Evolutionary conservation across 2,329 filamentous ascomycete genomes (phyloP).

Genomic region (Neobulgaria alba): DNA sequence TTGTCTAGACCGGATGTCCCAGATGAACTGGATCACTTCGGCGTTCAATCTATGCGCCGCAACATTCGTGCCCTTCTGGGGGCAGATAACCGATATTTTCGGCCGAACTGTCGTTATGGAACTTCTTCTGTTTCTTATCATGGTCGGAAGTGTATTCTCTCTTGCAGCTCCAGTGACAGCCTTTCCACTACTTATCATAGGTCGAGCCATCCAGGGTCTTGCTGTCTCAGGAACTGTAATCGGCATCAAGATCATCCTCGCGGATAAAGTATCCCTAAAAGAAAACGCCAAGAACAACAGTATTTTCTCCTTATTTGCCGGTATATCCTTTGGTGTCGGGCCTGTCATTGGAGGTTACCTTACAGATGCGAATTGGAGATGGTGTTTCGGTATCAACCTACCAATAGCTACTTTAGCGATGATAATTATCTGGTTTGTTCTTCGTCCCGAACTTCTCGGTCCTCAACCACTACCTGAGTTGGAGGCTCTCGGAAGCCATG

Average conservation of each 20-base stretch:
- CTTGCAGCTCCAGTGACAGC: conserved; percentile 44
- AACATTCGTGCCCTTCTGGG: conserved; percentile 58
- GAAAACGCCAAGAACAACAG: conserved; percentile 57
- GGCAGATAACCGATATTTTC: conserved; percentile 56
- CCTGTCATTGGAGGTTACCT: conserved; percentile 52
- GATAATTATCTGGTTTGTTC: conserved; percentile 44
- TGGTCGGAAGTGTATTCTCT: conserved; percentile 53
- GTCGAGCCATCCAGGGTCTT: conserved; percentile 54
- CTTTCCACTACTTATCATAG: conserved; percentile 53
- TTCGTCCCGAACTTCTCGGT: conserved; percentile 50
- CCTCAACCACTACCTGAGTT: conserved; percentile 27
- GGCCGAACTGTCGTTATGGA: conserved; percentile 53
- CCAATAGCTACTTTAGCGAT: conserved; percentile 45
- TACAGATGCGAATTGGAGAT: conserved; percentile 34
- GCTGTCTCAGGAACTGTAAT: conserved; percentile 54
- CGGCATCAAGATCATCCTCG: conserved; percentile 52
- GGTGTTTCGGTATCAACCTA: conserved; percentile 58
- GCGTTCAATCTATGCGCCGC: conserved; percentile 60
- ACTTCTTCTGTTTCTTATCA: conserved; percentile 45
- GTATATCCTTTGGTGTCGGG: conserved; percentile 47
- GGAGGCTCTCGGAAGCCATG: background rate
- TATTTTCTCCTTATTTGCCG: conserved; percentile 50
- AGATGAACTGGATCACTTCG: conserved; percentile 62
- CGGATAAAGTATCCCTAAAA: conserved; percentile 52
- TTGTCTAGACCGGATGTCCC: conserved; percentile 41